Percentiles rank a stretch among this genome's conserved stretches.
Evolutionary conservation across 257 asterid species (phyloP).

Genomic region (Orobanche coerulescens): DNA sequence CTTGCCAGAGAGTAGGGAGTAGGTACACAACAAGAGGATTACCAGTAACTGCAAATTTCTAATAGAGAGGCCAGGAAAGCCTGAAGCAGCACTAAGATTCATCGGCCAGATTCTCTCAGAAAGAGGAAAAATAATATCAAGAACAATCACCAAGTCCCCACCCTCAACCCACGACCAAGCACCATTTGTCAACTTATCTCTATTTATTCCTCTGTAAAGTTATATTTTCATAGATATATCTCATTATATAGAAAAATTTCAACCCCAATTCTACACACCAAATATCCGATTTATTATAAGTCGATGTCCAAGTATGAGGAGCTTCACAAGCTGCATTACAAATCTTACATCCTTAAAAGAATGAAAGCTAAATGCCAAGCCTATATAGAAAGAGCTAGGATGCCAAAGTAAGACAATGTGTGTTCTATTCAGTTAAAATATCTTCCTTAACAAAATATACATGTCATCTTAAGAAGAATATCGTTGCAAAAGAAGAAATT

Average conservation of each 20-base stretch:
- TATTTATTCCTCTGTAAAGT: background rate
- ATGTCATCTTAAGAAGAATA: background rate
- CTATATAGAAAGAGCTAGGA: background rate
- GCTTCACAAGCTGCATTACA: slow-evolving; percentile 2
- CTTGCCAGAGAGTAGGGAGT: background rate
- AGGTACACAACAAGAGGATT: background rate
- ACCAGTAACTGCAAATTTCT: background rate
- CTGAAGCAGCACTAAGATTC: background rate
- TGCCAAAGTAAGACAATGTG: background rate
- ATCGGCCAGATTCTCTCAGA: background rate
- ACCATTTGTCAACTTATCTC: slow-evolving; percentile 4
- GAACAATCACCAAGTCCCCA: background rate
- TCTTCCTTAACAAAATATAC: slow-evolving; percentile 3
- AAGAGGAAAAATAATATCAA: background rate
- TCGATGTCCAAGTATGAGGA: background rate
- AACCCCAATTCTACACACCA: background rate
- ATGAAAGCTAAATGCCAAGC: background rate
- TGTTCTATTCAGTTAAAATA: background rate
- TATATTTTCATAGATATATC: background rate
- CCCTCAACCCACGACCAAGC: slow-evolving; percentile 4
- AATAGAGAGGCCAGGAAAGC: background rate
- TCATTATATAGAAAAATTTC: background rate
- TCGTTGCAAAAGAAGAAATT: background rate
- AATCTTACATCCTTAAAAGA: background rate
- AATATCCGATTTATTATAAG: background rate